phyloP scores from a whole-genome alignment of 106 monocot genomes.

The Posidonia australis region DNA sequence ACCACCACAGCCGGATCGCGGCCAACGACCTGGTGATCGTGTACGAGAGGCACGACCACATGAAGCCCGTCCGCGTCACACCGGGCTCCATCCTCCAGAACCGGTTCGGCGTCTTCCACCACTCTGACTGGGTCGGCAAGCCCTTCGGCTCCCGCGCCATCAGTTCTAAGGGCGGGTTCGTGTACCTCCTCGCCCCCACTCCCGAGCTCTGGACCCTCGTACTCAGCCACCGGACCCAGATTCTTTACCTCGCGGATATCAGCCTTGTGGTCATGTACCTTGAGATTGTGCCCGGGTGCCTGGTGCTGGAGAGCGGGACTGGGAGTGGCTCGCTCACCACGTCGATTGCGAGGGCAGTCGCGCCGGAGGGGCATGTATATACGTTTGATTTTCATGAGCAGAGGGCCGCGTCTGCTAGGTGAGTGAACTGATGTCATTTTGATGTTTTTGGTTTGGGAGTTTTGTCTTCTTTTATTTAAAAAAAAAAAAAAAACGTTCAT shows the following conservation, averaged over 20 bases:
- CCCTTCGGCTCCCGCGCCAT: conserved; percentile 69
- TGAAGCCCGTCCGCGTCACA: conserved; percentile 58
- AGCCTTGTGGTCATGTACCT: conserved; percentile 79
- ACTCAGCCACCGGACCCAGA: conserved; percentile 90
- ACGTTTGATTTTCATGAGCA: conserved; percentile 97
- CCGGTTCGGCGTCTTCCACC: conserved; percentile 81
- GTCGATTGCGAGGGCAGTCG: conserved; percentile 83
- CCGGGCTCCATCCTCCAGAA: conserved; percentile 56
- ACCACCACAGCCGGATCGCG: conserved; percentile 37
- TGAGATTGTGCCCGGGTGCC: conserved; percentile 83
- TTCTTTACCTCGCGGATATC: conserved; percentile 82
- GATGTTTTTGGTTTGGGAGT: no score
- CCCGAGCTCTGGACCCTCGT: conserved; percentile 94
- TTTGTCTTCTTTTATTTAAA: no score
- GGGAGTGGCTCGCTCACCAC: conserved; percentile 94
- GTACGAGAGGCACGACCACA: conserved; percentile 75
- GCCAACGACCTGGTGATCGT: conserved; percentile 82
- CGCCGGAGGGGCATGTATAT: conserved; percentile 72
- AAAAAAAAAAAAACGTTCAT: no score
- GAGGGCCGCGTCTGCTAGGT: conserved; percentile 79
- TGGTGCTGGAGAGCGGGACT: conserved; percentile 92
- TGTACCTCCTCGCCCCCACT: conserved; percentile 72
- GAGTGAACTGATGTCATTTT: neutral
- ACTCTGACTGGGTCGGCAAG: conserved; percentile 87
- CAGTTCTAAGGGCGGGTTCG: conserved; percentile 66